These are phyloP conservation scores for Rhizoclosmatium sp. DNA, from an alignment of 192 early-diverging fungal species.

Conservation along the genomic window DNA sequence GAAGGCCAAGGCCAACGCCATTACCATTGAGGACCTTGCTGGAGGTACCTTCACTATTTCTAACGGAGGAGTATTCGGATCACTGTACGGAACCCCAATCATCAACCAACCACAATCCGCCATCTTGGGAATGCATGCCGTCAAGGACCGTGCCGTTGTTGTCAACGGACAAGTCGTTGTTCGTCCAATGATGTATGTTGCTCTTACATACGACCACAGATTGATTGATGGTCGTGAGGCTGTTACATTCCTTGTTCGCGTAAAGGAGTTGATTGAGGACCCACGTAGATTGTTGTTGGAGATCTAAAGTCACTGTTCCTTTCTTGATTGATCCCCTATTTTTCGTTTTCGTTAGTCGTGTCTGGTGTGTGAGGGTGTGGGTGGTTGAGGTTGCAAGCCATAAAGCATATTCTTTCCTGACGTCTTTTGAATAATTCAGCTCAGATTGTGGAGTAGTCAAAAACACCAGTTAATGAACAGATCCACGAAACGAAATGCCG, in stretches of 20 bases:
- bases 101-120: conserved; percentile 98
- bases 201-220: conserved; percentile 98
- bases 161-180: conserved; percentile 85
- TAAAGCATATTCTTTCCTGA: too few relatives aligned
- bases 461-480: too few relatives aligned
- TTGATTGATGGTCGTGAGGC: conserved; percentile 99
- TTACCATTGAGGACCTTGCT: conserved; percentile 97
- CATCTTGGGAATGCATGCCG: conserved; percentile 98
- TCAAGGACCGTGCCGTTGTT: conserved; percentile 95
- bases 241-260: conserved; percentile 95
- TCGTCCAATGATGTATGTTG: conserved; percentile 90
- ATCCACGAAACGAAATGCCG: too few relatives aligned
- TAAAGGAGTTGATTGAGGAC: conserved; percentile 98
- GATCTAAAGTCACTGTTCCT: conserved; percentile 63
- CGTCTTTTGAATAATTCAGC: too few relatives aligned
- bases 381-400: too few relatives aligned
- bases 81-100: conserved; percentile 96
- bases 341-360: too few relatives aligned
- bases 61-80: conserved; percentile 99
- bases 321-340: too few relatives aligned
- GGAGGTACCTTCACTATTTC: conserved; percentile 99
- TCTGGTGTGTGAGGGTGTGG: too few relatives aligned
- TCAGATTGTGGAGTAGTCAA: too few relatives aligned
- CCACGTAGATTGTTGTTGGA: conserved; percentile 89
- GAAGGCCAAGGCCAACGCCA: conserved; percentile 92